phyloP scores from a whole-genome alignment of 1,284 basidiomycete species.

The Thecaphora thlaspeos region DNA sequence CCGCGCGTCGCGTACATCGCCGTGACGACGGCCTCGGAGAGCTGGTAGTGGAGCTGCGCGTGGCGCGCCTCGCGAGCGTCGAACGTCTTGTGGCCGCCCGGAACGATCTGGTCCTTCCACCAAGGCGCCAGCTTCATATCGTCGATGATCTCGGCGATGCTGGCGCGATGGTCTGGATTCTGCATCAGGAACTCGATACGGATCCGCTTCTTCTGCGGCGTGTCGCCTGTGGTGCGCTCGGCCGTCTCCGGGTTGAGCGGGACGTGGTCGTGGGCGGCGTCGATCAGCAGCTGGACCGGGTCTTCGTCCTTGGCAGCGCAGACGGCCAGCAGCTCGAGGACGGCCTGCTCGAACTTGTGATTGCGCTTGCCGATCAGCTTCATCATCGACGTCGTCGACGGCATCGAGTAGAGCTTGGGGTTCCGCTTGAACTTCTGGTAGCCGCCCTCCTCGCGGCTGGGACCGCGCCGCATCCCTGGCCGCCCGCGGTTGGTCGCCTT shows the following conservation, averaged over 20 bases:
- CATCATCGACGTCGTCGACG: slow-evolving; percentile 44
- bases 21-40: slow-evolving; percentile 61
- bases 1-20: slow-evolving; percentile 68
- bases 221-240: slow-evolving; percentile 21
- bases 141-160: slow-evolving; percentile 43
- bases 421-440: slow-evolving; percentile 14
- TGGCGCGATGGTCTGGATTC: slow-evolving; percentile 42
- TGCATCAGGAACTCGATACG: slow-evolving; percentile 45
- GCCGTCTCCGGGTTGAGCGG: slow-evolving; percentile 46
- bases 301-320: slow-evolving; percentile 48
- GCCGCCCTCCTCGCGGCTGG: slow-evolving; percentile 9
- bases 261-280: slow-evolving; percentile 49
- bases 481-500: slow-evolving; percentile 56
- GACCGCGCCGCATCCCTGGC: slow-evolving; percentile 30
- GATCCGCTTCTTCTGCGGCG: slow-evolving; percentile 46
- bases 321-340: slow-evolving; percentile 48
- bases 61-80: slow-evolving; percentile 33
- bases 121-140: slow-evolving; percentile 41
- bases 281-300: slow-evolving; percentile 45
- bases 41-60: slow-evolving; percentile 34
- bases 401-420: slow-evolving; percentile 29
- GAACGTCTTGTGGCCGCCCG: slow-evolving; percentile 49
- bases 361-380: slow-evolving; percentile 54
- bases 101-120: slow-evolving; percentile 57
- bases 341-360: slow-evolving; percentile 52